Evolutionary conservation across 495 filamentous ascomycete genomes (phyloP).

Genomic region (Lasiosphaeria hispida): DNA sequence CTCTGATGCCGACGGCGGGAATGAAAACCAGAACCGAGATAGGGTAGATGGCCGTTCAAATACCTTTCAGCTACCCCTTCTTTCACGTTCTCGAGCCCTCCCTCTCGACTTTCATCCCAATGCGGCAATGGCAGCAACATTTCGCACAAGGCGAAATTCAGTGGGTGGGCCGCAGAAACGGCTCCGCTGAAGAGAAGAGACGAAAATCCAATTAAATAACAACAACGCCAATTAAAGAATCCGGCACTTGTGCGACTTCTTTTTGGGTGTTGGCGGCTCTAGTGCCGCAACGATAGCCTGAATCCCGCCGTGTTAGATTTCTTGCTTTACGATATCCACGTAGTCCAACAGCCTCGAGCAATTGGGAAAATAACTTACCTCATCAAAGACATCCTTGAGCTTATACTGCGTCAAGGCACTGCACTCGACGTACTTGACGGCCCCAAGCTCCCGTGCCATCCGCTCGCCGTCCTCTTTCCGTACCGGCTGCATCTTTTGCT

Average conservation of each 20-base stretch:
- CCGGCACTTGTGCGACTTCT: slow-evolving; percentile 51
- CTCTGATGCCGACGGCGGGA: slow-evolving; percentile 2
- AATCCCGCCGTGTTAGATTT: slow-evolving; percentile 1
- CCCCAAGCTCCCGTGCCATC: slow-evolving; percentile 94
- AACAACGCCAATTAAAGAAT: slow-evolving; percentile 42
- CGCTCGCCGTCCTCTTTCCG: slow-evolving; percentile 87
- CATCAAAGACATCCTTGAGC: slow-evolving; percentile 98
- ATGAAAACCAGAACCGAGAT: slow-evolving; percentile 9
- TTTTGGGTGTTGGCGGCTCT: slow-evolving; percentile 77
- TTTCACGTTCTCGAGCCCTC: background rate
- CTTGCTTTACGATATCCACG: background rate
- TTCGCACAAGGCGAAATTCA: background rate
- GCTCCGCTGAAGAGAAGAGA: slow-evolving; percentile 5
- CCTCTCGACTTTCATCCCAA: background rate
- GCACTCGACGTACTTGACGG: slow-evolving; percentile 98
- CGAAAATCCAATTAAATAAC: slow-evolving; percentile 15
- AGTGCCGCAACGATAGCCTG: slow-evolving; percentile 88
- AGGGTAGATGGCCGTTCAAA: slow-evolving; percentile 11
- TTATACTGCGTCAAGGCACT: slow-evolving; percentile 97
- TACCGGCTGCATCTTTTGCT: slow-evolving; percentile 93
- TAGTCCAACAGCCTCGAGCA: too few species aligned
- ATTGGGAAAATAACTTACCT: slow-evolving; percentile 59
- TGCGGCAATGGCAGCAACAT: too few species aligned
- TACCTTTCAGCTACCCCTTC: background rate
- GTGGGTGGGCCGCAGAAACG: background rate